Percentiles rank a stretch among this genome's conserved stretches.
phyloP scores from a whole-genome alignment of 352 stramenopile genomes.

The Phytopythium helicoides region DNA sequence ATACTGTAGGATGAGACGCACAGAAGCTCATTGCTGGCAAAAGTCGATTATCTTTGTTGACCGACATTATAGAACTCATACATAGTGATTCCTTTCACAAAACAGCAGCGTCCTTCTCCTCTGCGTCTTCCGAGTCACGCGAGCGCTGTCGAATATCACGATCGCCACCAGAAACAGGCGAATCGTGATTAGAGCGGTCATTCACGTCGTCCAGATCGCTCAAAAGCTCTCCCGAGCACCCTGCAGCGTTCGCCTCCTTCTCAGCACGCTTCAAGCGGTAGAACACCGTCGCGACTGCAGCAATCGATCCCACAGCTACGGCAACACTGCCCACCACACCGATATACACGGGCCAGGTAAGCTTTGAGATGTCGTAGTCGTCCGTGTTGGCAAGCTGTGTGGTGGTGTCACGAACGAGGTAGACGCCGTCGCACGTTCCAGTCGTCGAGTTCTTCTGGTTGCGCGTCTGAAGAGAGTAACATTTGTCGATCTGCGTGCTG shows the following conservation, averaged over 20 bases:
- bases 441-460: slow-evolving; percentile 45
- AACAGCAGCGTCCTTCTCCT: background rate
- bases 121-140: slow-evolving; percentile 1
- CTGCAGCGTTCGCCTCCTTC: slow-evolving; percentile 11
- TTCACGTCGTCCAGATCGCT: slow-evolving; percentile 20
- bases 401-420: slow-evolving; percentile 60
- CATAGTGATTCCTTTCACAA: background rate
- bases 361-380: slow-evolving; percentile 53
- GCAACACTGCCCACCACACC: slow-evolving; percentile 58
- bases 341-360: slow-evolving; percentile 48
- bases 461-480: slow-evolving; percentile 70
- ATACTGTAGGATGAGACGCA: background rate
- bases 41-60: too few relatives aligned
- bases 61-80: background rate
- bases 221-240: slow-evolving; percentile 36
- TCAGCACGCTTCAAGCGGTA: slow-evolving; percentile 41
- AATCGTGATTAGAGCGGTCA: background rate
- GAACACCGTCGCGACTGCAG: slow-evolving; percentile 43
- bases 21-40: background rate
- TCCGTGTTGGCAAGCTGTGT: slow-evolving; percentile 53
- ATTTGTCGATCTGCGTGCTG: slow-evolving; percentile 43
- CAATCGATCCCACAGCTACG: slow-evolving; percentile 45
- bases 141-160: slow-evolving; percentile 3
- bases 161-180: background rate
- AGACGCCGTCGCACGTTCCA: slow-evolving; percentile 58